A percentile compares a stretch with the other conserved stretches of the same genome.
Conservation (phyloP, 2,329 filamentous ascomycete species). For the Hymenotorrendiella dingleyae region DNA sequence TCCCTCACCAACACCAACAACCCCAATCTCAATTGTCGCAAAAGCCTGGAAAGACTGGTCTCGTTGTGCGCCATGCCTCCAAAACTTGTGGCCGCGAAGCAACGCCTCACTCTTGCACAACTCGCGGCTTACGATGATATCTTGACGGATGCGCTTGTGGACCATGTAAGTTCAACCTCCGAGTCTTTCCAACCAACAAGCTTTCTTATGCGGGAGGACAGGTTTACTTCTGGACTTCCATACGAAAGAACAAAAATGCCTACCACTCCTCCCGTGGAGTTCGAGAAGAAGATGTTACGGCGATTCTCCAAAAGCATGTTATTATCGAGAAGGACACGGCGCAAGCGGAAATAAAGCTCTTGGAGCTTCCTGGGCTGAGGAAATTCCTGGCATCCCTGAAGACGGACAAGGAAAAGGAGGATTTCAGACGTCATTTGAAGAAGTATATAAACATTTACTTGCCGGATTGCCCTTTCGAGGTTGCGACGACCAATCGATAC, state of each 20-base stretch:
- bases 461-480: constrained; percentile 90
- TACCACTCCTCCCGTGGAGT: constrained; percentile 82
- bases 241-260: constrained; percentile 86
- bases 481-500: constrained; percentile 89
- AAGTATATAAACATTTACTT: constrained; percentile 92
- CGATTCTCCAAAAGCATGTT: constrained; percentile 58
- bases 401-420: constrained; percentile 73
- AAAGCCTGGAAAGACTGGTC: not conserved
- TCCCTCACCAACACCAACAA: not conserved
- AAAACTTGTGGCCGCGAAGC: constrained; percentile 50
- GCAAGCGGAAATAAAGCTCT: constrained; percentile 64
- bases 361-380: constrained; percentile 66
- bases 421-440: constrained; percentile 78
- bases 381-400: constrained; percentile 64
- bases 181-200: constrained; percentile 5
- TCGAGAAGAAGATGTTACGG: constrained; percentile 51
- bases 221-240: constrained; percentile 95
- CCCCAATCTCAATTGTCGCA: not conserved
- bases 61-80: constrained; percentile 33
- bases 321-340: constrained; percentile 68
- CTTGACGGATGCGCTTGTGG: constrained; percentile 87
- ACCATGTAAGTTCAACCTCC: constrained; percentile 64
- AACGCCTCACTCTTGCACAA: constrained; percentile 77
- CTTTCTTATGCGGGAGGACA: constrained; percentile 34
- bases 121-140: constrained; percentile 93